A percentile compares a stretch with the other conserved stretches of the same genome.
These are phyloP conservation scores for Gomphus bonarii DNA, from an alignment of 1,284 basidiomycete species.

Conservation along the genomic window DNA sequence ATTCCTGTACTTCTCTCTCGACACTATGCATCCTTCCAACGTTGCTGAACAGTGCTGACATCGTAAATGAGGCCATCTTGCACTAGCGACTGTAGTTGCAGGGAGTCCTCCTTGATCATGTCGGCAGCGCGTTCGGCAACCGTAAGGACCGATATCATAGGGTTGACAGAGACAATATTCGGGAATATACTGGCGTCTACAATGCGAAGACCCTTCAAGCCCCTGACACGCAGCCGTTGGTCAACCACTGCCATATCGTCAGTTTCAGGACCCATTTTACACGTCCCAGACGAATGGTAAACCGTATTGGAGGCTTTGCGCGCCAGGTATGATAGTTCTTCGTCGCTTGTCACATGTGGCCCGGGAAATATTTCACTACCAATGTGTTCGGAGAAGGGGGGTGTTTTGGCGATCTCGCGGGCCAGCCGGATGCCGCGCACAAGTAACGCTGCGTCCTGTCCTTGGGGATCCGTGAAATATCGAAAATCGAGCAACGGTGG, in stretches of 20 bases:
- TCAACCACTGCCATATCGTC: constrained; percentile 17
- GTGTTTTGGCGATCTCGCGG: not conserved
- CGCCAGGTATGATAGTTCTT: not conserved
- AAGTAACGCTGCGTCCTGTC: not conserved
- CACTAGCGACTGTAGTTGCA: not conserved
- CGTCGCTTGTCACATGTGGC: not conserved
- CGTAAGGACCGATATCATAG: constrained; percentile 17
- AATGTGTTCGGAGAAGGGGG: not conserved
- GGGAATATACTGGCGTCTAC: constrained; percentile 21
- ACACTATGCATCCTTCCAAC: not conserved
- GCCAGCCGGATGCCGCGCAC: not conserved
- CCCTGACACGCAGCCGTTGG: constrained; percentile 18
- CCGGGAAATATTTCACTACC: not conserved
- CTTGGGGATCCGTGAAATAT: not conserved
- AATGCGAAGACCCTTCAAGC: constrained; percentile 18
- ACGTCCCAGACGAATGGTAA: constrained; percentile 3
- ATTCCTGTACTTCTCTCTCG: too few relatives aligned
- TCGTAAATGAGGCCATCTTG: not conserved
- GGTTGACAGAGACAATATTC: constrained; percentile 17
- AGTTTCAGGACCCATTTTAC: constrained; percentile 4
- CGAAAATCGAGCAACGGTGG: not conserved
- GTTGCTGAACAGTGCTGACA: not conserved
- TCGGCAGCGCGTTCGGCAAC: constrained; percentile 23
- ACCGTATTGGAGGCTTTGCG: constrained; percentile 1
- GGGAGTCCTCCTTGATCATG: constrained; percentile 12